These are phyloP conservation scores for Mortierella sp. DNA, from an alignment of 371 early-diverging fungal genomes.

Conservation along the genomic window DNA sequence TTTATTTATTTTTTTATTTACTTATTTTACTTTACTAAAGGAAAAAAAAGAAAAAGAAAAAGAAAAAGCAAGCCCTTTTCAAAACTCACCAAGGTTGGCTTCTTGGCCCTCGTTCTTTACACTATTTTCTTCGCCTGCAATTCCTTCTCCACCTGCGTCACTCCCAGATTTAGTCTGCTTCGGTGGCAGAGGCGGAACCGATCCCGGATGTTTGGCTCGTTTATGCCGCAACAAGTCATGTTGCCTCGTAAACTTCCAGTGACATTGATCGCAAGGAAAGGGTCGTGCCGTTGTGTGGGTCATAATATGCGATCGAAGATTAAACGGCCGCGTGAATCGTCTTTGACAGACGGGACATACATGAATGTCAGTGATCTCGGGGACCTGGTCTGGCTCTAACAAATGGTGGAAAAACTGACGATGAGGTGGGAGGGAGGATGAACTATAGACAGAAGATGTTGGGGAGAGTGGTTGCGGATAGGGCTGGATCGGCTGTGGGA, in stretches of 20 bases:
- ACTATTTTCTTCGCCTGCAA: not conserved
- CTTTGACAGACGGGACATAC: conserved; percentile 64
- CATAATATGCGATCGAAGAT: conserved; percentile 69
- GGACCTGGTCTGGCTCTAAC: conserved; percentile 23
- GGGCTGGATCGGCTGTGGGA: not conserved
- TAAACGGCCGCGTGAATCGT: conserved; percentile 69
- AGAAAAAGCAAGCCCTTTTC: no score
- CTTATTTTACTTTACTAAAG: not conserved
- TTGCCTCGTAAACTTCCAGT: conserved; percentile 66
- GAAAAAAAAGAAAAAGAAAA: not conserved
- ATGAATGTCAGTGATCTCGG: conserved; percentile 45
- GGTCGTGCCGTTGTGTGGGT: conserved; percentile 79
- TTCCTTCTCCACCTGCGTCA: not conserved
- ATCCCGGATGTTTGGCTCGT: conserved; percentile 23
- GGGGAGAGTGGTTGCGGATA: not conserved
- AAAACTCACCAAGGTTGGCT: not conserved
- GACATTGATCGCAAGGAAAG: conserved; percentile 71
- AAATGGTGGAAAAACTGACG: conserved; percentile 7
- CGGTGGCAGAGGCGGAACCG: conserved; percentile 9
- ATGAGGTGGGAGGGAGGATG: no score
- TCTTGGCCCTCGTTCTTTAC: not conserved
- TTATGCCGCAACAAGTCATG: conserved; percentile 27
- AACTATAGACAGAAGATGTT: no score
- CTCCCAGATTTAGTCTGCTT: conserved; percentile 5
- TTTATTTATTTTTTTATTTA: no score